Base-by-base conservation (phyloP, 305 asterid genomes). In the Plantago coronopus region DNA sequence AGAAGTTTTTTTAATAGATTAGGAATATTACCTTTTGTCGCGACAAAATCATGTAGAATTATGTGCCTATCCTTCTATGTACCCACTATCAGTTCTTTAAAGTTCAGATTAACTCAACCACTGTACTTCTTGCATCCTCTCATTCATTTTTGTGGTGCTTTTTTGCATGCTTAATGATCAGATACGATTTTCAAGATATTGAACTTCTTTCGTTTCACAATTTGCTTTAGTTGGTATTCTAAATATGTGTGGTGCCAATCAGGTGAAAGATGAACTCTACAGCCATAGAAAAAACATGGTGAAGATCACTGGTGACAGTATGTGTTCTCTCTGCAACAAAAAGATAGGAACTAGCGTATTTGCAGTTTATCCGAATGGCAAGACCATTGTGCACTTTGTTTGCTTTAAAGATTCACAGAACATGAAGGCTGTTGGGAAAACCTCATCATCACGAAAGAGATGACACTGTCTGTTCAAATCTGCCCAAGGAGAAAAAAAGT, bases 311-410 rank as follows among this genome's bases (percentile, higher is more conserved):
- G 82, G 89, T 29, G 95, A 90, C 44, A 94, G 80, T 62, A 86
- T 81, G 88, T 94, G 99, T 64, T 84, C 95, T 17, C 95, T 90
- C 64, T 94, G 99, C 86, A 78, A 80, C 79, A 94, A 90, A 72
- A 94, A 84, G 80, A 90, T 94, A 40, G 99, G 97, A 23, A 78
- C 91, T 3, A 94, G 99, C 20, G 99, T 87, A 51, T 94, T 94
- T 72, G 97, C 96, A 42, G 94, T 94, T 51, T 90, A 90, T 74
- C 97, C 99, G 16, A 94, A 90, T 47, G 91, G 96, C 31, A 83
- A 76, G 75, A 94, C 95, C 19, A 86, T 88, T 18, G 95, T 87
- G 62, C 99, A 94, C 78, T 87, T 90, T 17, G 95, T 84, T 45
- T 94, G 99, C 86, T 90, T 85, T 72, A 79, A 72, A 73, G 99